Evolutionary conservation across 202 grass and related monocot genomes (phyloP).

Genomic region (Schoenoplectus tabernaemontani): DNA sequence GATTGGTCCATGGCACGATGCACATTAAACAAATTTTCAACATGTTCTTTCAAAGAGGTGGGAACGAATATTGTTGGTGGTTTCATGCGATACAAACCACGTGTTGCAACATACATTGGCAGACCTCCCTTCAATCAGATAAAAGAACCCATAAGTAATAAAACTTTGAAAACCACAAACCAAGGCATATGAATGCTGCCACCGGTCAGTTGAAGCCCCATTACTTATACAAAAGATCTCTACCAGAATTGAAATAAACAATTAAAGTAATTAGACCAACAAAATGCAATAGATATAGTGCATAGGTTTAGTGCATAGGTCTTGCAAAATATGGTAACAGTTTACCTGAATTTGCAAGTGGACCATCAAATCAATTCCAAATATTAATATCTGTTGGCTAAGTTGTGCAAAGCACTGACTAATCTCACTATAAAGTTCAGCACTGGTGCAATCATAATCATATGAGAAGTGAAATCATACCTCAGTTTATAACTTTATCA

Average conservation of each 20-base stretch:
- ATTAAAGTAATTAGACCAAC: background rate
- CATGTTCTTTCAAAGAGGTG: slow-evolving; percentile 43
- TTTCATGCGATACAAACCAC: slow-evolving; percentile 68
- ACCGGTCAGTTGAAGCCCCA: background rate
- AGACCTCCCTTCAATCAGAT: slow-evolving; percentile 51
- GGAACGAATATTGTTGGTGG: slow-evolving; percentile 91
- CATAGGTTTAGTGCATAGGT: no score
- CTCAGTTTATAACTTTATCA: background rate
- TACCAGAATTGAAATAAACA: background rate
- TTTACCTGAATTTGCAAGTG: background rate
- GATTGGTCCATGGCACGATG: slow-evolving; percentile 93
- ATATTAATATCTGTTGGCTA: background rate
- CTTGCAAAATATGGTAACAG: background rate
- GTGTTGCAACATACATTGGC: slow-evolving; percentile 95
- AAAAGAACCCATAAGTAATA: background rate
- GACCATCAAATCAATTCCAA: background rate
- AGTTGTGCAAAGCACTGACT: background rate
- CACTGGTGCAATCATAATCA: background rate
- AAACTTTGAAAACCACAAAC: background rate
- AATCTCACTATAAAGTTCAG: background rate
- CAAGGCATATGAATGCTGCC: background rate
- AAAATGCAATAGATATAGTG: background rate
- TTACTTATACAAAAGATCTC: background rate
- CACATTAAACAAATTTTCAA: slow-evolving; percentile 70
- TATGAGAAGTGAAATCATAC: background rate